Percentiles rank a stretch among this genome's conserved stretches.
Evolutionary conservation across 768 basidiomycete genomes (phyloP).

Genomic region (Tylopilus balloui): DNA sequence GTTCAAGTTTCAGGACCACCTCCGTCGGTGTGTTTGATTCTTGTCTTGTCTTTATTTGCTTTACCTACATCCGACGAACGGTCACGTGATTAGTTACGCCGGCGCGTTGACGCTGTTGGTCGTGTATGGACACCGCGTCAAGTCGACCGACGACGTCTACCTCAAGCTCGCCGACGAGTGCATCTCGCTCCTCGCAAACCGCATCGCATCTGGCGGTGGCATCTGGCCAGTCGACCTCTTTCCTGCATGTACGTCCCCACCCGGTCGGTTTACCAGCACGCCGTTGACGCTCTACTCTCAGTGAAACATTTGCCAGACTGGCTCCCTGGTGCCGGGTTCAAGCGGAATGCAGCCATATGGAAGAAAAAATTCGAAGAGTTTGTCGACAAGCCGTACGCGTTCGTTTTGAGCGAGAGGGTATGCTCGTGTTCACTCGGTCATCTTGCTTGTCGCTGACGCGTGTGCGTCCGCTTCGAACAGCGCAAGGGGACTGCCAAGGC

Average conservation of each 20-base stretch:
- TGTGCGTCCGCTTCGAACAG: too few species aligned
- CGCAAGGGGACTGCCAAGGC: slow-evolving; percentile 34
- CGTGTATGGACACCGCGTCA: slow-evolving; percentile 56
- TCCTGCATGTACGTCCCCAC: slow-evolving; percentile 28
- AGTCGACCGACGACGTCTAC: slow-evolving; percentile 38
- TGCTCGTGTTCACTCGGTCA: too few species aligned
- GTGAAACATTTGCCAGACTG: slow-evolving; percentile 59
- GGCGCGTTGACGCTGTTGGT: slow-evolving; percentile 54
- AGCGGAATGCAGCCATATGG: slow-evolving; percentile 56
- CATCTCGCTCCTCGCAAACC: slow-evolving; percentile 39
- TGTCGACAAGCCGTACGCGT: slow-evolving; percentile 59
- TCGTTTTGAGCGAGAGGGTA: slow-evolving; percentile 55
- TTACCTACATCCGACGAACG: not conserved
- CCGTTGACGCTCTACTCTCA: slow-evolving; percentile 8
- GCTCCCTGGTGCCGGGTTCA: slow-evolving; percentile 67
- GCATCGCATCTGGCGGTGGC: slow-evolving; percentile 40
- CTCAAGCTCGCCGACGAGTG: slow-evolving; percentile 41
- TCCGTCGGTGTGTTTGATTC: slow-evolving; percentile 27
- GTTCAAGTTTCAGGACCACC: slow-evolving; percentile 32
- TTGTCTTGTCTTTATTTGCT: not conserved
- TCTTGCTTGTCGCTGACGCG: not conserved
- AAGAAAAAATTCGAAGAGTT: slow-evolving; percentile 61
- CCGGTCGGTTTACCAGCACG: not conserved
- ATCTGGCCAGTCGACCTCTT: slow-evolving; percentile 42
- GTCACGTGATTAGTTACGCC: slow-evolving; percentile 36